Base-by-base conservation (phyloP, 1,284 basidiomycete genomes). In the Melanopsichium pennsylvanicum region DNA sequence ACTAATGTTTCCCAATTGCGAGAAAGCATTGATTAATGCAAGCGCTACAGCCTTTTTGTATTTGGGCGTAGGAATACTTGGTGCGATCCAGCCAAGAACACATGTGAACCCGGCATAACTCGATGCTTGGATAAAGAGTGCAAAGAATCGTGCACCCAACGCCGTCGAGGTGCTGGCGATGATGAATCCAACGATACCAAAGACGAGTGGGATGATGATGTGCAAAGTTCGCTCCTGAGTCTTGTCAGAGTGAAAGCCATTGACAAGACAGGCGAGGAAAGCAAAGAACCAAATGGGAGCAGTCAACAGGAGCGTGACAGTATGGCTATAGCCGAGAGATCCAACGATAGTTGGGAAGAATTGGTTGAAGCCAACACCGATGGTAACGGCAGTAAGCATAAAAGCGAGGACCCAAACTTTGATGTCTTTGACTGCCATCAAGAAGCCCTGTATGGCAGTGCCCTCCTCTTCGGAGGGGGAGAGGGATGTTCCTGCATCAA, bases 401-500 rank as follows among this genome's bases (percentile, higher is more conserved):
- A 75, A 42, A 5, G 63, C 57, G 19, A 76, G 41, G 4, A 75
- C 22, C 60, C 63, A 75, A 10, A 69, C 62, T 29, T 68, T 67
- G 48, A 58, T 46, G 33, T 76, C 74, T 48, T 51, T 62, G 13
- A 69, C 35, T 2, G 70, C 63, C 47, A 69, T 52, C 6, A 61
- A 8, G 40, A 76, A 52, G 2, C 71, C 74, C 33, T 69, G 61
- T 35, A 47, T 45, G 2, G 67, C 90, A 18, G 89, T 93, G 74
- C 59, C 68, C 2, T 61, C 57, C 5, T 66, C 50, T 9, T 66
- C 59, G n/a, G 49, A 42, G 6, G 52, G 36, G n/a, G 45, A 39
- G 85, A 86, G 7, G 89, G 89, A 15, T 85, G 89, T 11, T 84
- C 88, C 63, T 87, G 86, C 78, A 76, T 90, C 47, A 91, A 67